Percentiles rank a stretch among this genome's conserved stretches.
These are phyloP conservation scores for Mycena sanguinolenta DNA, from an alignment of 768 basidiomycete genomes.

Conservation along the genomic window DNA sequence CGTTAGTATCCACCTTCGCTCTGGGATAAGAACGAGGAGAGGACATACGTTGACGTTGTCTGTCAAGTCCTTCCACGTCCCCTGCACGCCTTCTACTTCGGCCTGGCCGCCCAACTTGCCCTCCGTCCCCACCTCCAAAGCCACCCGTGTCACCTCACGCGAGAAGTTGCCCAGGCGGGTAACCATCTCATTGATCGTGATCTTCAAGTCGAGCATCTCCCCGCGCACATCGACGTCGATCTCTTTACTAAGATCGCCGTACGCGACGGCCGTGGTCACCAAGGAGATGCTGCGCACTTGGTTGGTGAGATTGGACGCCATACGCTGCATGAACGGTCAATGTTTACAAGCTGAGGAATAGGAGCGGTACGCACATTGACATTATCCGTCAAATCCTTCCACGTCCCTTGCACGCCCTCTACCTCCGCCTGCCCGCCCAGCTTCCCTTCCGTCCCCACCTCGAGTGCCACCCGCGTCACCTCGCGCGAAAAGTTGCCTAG, in stretches of 20 bases:
- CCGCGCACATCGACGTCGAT: conserved; percentile 85
- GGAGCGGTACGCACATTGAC: conserved; percentile 47
- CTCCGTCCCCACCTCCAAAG: conserved; percentile 31
- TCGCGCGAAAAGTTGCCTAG: conserved; percentile 33
- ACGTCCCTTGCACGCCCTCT: conserved; percentile 36
- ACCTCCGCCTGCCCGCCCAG: conserved; percentile 36
- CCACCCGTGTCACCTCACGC: conserved; percentile 32
- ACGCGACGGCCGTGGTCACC: conserved; percentile 31
- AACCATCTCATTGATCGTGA: conserved; percentile 68
- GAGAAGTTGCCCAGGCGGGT: conserved; percentile 31
- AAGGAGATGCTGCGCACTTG: conserved; percentile 31
- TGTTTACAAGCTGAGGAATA: neutral
- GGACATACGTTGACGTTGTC: conserved; percentile 45
- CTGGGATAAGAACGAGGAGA: neutral
- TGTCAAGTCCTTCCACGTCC: conserved; percentile 34
- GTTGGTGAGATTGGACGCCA: conserved; percentile 58
- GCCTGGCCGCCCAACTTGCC: conserved; percentile 31
- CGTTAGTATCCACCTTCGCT: neutral
- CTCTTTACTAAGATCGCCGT: conserved; percentile 64
- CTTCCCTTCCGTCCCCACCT: conserved; percentile 36
- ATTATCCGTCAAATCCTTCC: conserved; percentile 38
- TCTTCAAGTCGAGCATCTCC: conserved; percentile 84
- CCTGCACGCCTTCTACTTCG: conserved; percentile 32
- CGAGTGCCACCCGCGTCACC: conserved; percentile 36
- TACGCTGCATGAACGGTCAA: conserved; percentile 52